These are phyloP conservation scores for Solanum virginianum DNA, from an alignment of 257 asterid genomes.

Conservation along the genomic window DNA sequence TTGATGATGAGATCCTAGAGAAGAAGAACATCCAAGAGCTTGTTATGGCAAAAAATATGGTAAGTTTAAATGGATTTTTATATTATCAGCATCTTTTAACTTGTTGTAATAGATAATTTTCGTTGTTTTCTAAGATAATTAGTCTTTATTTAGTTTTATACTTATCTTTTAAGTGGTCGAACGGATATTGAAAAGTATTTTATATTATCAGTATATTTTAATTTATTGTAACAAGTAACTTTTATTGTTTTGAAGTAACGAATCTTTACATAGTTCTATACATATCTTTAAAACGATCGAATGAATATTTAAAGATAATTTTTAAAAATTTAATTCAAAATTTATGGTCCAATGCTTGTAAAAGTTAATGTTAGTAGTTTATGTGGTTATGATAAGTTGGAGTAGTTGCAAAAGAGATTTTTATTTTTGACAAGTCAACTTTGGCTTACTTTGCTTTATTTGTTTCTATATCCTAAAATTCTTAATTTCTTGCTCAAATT, in stretches of 20 bases:
- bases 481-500: neutral
- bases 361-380: neutral
- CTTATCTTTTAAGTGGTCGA: no score
- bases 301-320: neutral
- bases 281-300: neutral
- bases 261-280: no score
- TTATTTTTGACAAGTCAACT: neutral
- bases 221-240: no score
- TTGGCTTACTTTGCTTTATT: neutral
- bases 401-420: neutral
- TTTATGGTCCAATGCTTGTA: no score
- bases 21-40: conserved; percentile 4
- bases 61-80: neutral
- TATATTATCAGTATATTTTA: no score
- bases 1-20: conserved; percentile 3
- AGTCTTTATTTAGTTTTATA: neutral
- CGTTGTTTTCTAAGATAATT: neutral
- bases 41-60: conserved; percentile 25
- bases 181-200: no score
- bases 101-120: neutral
- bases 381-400: neutral
- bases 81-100: neutral
- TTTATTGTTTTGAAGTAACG: no score
- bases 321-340: no score
- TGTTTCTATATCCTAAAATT: neutral